Evolutionary conservation across 1,139 yeast genomes (phyloP).

Genomic region (Eremothecium sinecaudum): DNA sequence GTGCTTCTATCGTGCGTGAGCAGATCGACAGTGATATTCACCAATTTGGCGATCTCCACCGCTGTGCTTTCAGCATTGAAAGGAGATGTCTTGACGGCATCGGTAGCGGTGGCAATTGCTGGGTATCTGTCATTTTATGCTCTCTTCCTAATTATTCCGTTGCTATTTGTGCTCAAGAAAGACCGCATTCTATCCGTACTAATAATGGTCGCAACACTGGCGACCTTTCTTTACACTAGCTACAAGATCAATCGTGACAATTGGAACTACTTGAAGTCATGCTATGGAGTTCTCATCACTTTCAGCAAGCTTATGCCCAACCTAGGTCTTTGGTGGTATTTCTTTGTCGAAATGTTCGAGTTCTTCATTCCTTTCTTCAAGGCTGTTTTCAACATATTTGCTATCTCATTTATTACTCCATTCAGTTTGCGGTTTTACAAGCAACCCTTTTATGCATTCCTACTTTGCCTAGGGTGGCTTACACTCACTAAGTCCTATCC

Average conservation of each 20-base stretch:
- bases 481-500: slow-evolving; percentile 81
- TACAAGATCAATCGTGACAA: slow-evolving; percentile 35
- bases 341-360: slow-evolving; percentile 90
- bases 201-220: slow-evolving; percentile 19
- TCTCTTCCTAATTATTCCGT: slow-evolving; percentile 46
- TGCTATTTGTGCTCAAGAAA: slow-evolving; percentile 33
- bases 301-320: slow-evolving; percentile 56
- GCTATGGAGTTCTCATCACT: slow-evolving; percentile 52
- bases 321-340: slow-evolving; percentile 97
- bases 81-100: slow-evolving; percentile 38
- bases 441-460: slow-evolving; percentile 59
- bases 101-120: slow-evolving; percentile 52
- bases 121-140: slow-evolving; percentile 59
- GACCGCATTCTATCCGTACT: slow-evolving; percentile 8
- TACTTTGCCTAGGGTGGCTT: slow-evolving; percentile 55
- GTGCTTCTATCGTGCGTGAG: slow-evolving; percentile 57
- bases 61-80: slow-evolving; percentile 40
- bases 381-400: slow-evolving; percentile 72
- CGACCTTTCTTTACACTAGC: slow-evolving; percentile 35
- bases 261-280: slow-evolving; percentile 48
- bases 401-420: slow-evolving; percentile 63
- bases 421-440: slow-evolving; percentile 57
- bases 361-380: slow-evolving; percentile 77
- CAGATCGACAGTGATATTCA: slow-evolving; percentile 55
- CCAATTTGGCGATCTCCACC: slow-evolving; percentile 47